Conservation (phyloP, 176 grass and related monocot genomes). For the Eragrostis curvula region DNA sequence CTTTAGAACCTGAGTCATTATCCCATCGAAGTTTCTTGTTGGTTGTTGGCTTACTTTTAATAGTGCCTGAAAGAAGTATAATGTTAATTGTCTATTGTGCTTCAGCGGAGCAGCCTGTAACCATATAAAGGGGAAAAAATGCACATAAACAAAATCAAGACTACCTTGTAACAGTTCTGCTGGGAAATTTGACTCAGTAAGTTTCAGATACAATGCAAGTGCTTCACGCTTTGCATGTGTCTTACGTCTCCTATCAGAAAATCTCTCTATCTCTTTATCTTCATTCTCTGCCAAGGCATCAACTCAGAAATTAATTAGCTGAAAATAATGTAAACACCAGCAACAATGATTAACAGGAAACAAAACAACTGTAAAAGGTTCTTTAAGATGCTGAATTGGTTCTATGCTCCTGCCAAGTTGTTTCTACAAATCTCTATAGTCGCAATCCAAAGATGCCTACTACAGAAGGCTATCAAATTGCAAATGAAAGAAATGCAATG, state of each 20-base stretch:
- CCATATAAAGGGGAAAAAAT: neutral
- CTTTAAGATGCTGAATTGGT: neutral
- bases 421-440: neutral
- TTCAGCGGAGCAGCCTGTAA: neutral
- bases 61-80: slow-evolving; percentile 44
- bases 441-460: neutral
- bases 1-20: slow-evolving; percentile 53
- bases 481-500: neutral
- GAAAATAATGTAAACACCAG: neutral
- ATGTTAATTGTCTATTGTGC: slow-evolving; percentile 3
- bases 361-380: neutral
- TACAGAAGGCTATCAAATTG: slow-evolving; percentile 11
- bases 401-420: neutral
- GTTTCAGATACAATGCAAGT: slow-evolving; percentile 59
- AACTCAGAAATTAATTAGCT: neutral
- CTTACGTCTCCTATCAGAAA: slow-evolving; percentile 57
- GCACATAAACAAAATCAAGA: slow-evolving; percentile 10
- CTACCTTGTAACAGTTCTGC: slow-evolving; percentile 67
- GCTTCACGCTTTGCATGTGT: slow-evolving; percentile 50
- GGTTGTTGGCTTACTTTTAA: no score
- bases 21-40: slow-evolving; percentile 79
- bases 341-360: neutral
- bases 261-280: slow-evolving; percentile 60
- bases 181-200: slow-evolving; percentile 64
- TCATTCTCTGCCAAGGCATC: slow-evolving; percentile 47